phyloP scores from a whole-genome alignment of 148 eudicot species.

The Polygonum maritimum region DNA sequence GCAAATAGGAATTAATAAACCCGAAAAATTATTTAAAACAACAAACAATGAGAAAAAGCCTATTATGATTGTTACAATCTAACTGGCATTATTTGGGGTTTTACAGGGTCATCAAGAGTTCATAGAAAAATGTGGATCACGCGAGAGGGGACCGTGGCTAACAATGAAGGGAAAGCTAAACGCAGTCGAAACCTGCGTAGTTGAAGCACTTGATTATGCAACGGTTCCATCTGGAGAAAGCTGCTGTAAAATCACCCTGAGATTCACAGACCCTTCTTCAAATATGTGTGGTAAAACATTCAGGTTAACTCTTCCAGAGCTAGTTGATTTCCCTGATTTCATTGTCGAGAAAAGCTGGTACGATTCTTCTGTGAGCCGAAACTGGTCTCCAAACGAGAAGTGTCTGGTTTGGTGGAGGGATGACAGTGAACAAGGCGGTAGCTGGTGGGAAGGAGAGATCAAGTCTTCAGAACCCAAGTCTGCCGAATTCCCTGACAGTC shows the following conservation, averaged over 20 bases:
- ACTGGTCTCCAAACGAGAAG: slow-evolving; percentile 54
- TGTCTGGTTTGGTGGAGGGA: slow-evolving; percentile 92
- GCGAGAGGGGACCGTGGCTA: slow-evolving; percentile 49
- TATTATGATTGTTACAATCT: neutral
- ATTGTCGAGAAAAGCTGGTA: slow-evolving; percentile 74
- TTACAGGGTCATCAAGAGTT: slow-evolving; percentile 84
- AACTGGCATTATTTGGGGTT: neutral
- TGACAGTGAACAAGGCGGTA: slow-evolving; percentile 52
- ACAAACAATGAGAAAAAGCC: too few relatives aligned
- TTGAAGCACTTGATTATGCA: slow-evolving; percentile 53
- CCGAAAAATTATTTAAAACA: too few relatives aligned
- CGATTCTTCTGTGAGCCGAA: slow-evolving; percentile 52
- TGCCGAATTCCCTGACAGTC: slow-evolving; percentile 66
- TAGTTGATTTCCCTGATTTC: slow-evolving; percentile 62
- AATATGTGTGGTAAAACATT: slow-evolving; percentile 34
- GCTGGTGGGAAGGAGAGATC: slow-evolving; percentile 76
- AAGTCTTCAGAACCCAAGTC: slow-evolving; percentile 38
- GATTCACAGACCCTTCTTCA: slow-evolving; percentile 47
- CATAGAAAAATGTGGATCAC: slow-evolving; percentile 21
- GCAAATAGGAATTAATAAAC: too few relatives aligned
- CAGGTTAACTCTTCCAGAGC: slow-evolving; percentile 62
- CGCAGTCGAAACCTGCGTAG: slow-evolving; percentile 61
- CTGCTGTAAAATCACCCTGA: slow-evolving; percentile 71
- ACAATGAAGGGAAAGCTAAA: slow-evolving; percentile 33
- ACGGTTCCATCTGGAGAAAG: slow-evolving; percentile 67